Percentiles rank a stretch among this genome's conserved stretches.
Conservation (phyloP, 257 asterid species). For the Primulina tabacum region DNA sequence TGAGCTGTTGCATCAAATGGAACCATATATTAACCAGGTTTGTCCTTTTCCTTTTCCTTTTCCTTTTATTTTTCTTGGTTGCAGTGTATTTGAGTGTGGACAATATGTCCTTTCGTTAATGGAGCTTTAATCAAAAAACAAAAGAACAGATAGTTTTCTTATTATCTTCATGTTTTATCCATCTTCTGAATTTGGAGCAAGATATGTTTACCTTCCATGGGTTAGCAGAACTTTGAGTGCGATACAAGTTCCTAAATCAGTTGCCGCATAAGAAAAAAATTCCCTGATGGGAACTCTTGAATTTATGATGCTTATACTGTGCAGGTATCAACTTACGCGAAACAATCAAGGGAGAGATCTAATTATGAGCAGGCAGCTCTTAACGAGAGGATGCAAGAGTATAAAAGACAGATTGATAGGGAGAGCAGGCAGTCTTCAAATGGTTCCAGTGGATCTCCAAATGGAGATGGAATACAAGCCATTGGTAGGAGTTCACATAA, state of each 20-base stretch:
- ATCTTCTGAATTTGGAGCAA: constrained; percentile 15
- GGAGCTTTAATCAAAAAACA: not conserved
- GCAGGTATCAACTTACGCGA: constrained; percentile 95
- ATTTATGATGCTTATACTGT: constrained; percentile 22
- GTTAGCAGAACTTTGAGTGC: not conserved
- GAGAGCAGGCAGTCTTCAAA: constrained; percentile 90
- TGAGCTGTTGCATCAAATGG: constrained; percentile 99
- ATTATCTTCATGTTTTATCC: not conserved
- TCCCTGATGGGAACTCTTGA: constrained; percentile 20
- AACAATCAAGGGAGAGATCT: constrained; percentile 92
- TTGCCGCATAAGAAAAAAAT: not conserved
- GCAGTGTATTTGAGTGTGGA: constrained; percentile 1
- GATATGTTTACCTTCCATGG: constrained; percentile 7
- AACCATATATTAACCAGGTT: constrained; percentile 98
- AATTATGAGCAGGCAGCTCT: constrained; percentile 97
- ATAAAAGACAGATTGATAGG: constrained; percentile 85
- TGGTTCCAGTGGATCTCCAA: constrained; percentile 89
- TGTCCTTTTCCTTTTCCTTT: constrained; percentile 20
- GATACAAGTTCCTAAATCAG: constrained; percentile 4
- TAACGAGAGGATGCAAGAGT: constrained; percentile 97
- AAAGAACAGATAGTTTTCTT: not conserved
- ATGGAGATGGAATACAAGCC: constrained; percentile 98
- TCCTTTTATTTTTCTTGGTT: constrained; percentile 21
- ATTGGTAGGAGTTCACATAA: constrained; percentile 98
- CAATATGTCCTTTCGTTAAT: constrained; percentile 5